Conservation (phyloP, 352 stramenopile species). For the Globisporangium alternatum region DNA sequence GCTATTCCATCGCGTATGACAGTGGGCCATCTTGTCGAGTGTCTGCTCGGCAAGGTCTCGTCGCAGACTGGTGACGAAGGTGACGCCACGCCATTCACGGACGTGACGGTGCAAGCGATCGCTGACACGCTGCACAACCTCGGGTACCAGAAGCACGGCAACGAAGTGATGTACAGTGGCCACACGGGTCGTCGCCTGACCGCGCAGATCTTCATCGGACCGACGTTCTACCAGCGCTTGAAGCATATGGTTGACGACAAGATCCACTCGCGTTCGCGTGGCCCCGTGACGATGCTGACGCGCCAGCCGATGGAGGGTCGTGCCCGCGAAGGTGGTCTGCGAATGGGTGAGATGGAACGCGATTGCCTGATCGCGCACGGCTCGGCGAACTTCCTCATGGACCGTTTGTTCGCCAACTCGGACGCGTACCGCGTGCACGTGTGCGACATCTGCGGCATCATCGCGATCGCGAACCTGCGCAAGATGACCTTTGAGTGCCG, state of each 20-base stretch:
- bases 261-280: conserved; percentile 96
- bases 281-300: conserved; percentile 97
- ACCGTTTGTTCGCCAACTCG: conserved; percentile 99
- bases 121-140: conserved; percentile 93
- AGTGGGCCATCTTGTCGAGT: conserved; percentile 99
- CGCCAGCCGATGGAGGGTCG: conserved; percentile 99
- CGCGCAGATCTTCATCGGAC: conserved; percentile 98
- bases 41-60: conserved; percentile 98
- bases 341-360: conserved; percentile 99
- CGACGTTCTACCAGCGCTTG: conserved; percentile 99
- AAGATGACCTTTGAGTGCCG: conserved; percentile 99
- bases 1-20: conserved; percentile 99
- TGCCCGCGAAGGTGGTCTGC: conserved; percentile 96
- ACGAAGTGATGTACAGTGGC: conserved; percentile 99
- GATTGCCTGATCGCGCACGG: conserved; percentile 99
- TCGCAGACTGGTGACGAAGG: conserved; percentile 96
- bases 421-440: conserved; percentile 99
- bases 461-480: conserved; percentile 98
- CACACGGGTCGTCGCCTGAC: conserved; percentile 97
- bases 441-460: conserved; percentile 98
- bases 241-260: conserved; percentile 99
- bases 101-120: conserved; percentile 98
- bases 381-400: conserved; percentile 98
- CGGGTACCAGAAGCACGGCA: conserved; percentile 98
- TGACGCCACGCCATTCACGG: conserved; percentile 99